These are phyloP conservation scores for Codiaeum variegatum DNA, from an alignment of 441 rosid species.

Conservation along the genomic window DNA sequence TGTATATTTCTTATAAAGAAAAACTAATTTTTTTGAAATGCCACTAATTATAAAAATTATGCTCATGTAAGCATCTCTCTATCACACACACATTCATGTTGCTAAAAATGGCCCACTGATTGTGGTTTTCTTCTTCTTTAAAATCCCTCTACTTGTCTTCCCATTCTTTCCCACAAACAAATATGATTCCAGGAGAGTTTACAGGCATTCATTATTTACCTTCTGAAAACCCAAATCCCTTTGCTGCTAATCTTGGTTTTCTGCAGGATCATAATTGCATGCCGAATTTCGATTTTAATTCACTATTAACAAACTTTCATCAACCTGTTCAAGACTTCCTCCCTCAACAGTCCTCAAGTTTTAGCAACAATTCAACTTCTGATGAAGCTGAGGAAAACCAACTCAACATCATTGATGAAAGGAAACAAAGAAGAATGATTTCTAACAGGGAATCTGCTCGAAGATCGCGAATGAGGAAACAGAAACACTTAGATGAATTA, in stretches of 20 bases:
- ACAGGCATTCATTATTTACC: constrained; percentile 45
- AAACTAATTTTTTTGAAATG: constrained; percentile 10
- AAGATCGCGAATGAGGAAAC: constrained; percentile 83
- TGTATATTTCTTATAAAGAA: background rate
- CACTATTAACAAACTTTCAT: constrained; percentile 36
- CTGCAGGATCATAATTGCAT: constrained; percentile 30
- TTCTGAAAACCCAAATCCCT: constrained; percentile 37
- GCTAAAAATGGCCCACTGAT: constrained; percentile 34
- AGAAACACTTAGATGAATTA: constrained; percentile 68
- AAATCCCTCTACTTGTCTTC: constrained; percentile 34
- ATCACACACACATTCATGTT: background rate
- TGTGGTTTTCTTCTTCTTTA: constrained; percentile 37
- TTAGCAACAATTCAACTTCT: constrained; percentile 72
- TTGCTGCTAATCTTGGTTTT: constrained; percentile 37
- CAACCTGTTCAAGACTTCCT: constrained; percentile 34
- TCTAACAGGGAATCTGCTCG: constrained; percentile 88
- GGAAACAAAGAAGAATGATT: constrained; percentile 73
- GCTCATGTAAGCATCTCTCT: constrained; percentile 25
- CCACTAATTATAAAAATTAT: constrained; percentile 15
- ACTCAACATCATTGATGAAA: constrained; percentile 50
- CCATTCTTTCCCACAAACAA: constrained; percentile 24
- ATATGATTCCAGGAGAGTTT: constrained; percentile 50
- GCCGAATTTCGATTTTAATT: constrained; percentile 42
- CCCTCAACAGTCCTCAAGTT: constrained; percentile 31
- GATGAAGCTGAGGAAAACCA: constrained; percentile 80